These are phyloP conservation scores for Heracleum sosnowskyi DNA, from an alignment of 129 eudicot genomes.

Conservation along the genomic window DNA sequence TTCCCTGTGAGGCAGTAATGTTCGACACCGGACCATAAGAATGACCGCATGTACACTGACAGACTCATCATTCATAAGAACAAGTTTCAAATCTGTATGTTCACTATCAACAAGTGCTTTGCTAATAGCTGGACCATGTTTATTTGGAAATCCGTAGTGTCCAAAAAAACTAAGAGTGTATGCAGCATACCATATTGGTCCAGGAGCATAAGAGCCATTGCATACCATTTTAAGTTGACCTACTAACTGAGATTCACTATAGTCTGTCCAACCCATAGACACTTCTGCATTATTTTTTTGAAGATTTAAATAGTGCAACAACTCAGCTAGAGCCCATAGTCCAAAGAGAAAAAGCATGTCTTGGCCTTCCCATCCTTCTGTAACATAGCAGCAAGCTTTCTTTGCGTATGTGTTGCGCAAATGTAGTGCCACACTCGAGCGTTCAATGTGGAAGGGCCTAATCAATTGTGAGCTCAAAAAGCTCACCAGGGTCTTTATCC, in stretches of 20 bases:
- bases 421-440: slow-evolving; percentile 40
- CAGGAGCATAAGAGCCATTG: slow-evolving; percentile 37
- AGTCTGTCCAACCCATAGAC: slow-evolving; percentile 19
- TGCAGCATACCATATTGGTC: slow-evolving; percentile 63
- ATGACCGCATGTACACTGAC: slow-evolving; percentile 58
- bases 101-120: slow-evolving; percentile 39
- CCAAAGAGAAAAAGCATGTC: slow-evolving; percentile 49
- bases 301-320: slow-evolving; percentile 36
- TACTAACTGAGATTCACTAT: slow-evolving; percentile 34
- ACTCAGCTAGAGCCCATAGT: slow-evolving; percentile 59
- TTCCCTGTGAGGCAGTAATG: slow-evolving; percentile 47
- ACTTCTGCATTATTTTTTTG: slow-evolving; percentile 16
- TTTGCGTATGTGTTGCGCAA: slow-evolving; percentile 30
- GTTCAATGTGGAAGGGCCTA: slow-evolving; percentile 35
- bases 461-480: slow-evolving; percentile 45
- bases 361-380: slow-evolving; percentile 77
- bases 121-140: slow-evolving; percentile 50
- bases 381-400: slow-evolving; percentile 53
- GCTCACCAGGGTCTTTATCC: slow-evolving; percentile 36
- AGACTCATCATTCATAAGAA: slow-evolving; percentile 41
- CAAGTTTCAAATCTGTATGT: slow-evolving; percentile 47
- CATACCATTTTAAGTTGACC: slow-evolving; percentile 36
- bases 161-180: slow-evolving; percentile 65
- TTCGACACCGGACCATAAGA: slow-evolving; percentile 62
- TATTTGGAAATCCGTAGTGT: slow-evolving; percentile 54